Conservation (phyloP, 805 yeast genomes). For the Cephaloascus fragrans region DNA sequence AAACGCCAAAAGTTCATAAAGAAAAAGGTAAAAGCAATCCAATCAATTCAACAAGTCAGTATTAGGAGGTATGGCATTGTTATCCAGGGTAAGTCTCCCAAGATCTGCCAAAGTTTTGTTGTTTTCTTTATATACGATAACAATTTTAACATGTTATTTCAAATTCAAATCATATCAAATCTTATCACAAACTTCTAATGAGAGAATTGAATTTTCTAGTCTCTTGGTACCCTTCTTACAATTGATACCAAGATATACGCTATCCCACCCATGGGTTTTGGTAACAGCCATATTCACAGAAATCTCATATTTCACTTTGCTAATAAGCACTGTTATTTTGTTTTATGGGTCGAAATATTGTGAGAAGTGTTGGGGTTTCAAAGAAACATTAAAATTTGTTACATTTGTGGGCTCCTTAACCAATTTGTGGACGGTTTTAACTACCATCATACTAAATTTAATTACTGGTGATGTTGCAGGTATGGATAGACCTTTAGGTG, state of each 20-base stretch:
- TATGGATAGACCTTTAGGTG: slow-evolving; percentile 37
- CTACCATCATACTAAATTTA: slow-evolving; percentile 26
- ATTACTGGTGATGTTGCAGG: slow-evolving; percentile 21
- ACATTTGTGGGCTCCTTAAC: slow-evolving; percentile 46
- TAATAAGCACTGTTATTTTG: slow-evolving; percentile 26
- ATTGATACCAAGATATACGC: slow-evolving; percentile 48
- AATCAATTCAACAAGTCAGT: too few relatives aligned
- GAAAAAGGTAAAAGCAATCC: too few relatives aligned
- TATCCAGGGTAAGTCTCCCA: slow-evolving; percentile 63
- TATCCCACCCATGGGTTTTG: slow-evolving; percentile 57
- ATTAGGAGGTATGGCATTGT: too few relatives aligned
- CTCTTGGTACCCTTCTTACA: slow-evolving; percentile 50
- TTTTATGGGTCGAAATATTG: slow-evolving; percentile 33
- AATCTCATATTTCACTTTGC: slow-evolving; percentile 33
- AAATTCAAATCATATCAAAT: slow-evolving; percentile 23
- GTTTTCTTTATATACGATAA: slow-evolving; percentile 23
- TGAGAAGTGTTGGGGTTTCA: slow-evolving; percentile 41
- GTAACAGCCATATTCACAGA: slow-evolving; percentile 59
- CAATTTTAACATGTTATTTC: slow-evolving; percentile 29
- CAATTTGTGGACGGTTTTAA: slow-evolving; percentile 40
- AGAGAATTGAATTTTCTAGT: slow-evolving; percentile 21
- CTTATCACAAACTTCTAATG: slow-evolving; percentile 8
- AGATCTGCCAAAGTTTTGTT: slow-evolving; percentile 38
- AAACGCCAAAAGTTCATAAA: too few relatives aligned
- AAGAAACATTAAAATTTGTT: slow-evolving; percentile 40